Evolutionary conservation across 2,329 filamentous ascomycete genomes (phyloP), one percentile per base, ranked within the genome.

Genomic region (Acrocalymma vagum): DNA sequence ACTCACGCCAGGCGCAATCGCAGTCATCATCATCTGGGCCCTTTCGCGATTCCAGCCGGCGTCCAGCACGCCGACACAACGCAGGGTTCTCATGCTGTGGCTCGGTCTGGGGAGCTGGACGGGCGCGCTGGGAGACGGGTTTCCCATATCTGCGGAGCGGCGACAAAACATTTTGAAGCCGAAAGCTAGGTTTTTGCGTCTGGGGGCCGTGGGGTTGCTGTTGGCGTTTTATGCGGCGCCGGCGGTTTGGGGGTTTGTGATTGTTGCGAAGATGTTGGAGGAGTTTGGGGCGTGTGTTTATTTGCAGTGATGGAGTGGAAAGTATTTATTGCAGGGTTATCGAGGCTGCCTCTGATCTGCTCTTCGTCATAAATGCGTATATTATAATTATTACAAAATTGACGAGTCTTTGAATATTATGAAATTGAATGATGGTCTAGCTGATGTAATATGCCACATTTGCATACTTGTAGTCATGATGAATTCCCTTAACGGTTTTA

Each of bases 241-340:
- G 3, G 51, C 60, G 5, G 45, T 64, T 28, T 54, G 50, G 6
- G 57, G 58, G 1, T 56, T 60, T 36, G 45, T 60, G 13, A 48
- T 62, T 27, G 60, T 65, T 16, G 53, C 42, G 7, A 42, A 56
- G 42, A 62, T 62, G 60, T 17, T 62, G 2, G 33, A 11, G 21
- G 43, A 51, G 2, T 65, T 58, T 39, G 60, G 48, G n/a, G 40
- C 22, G 34, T 50, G 45, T 29, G 33, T 44, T 14, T 29, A 38
- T 25, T 24, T 38, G 25, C 34, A n/a, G n/a, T n/a, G n/a, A n/a
- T n/a, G n/a, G n/a, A n/a, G n/a, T n/a, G n/a, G n/a, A n/a, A n/a
- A n/a, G n/a, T n/a, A n/a, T n/a, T n/a, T n/a, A n/a, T n/a, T n/a
- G n/a, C n/a, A n/a, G n/a, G n/a, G n/a, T n/a, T n/a, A n/a, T n/a